These are phyloP conservation scores for Fraxinus excelsior DNA, from an alignment of 257 asterid genomes.

Conservation along the genomic window DNA sequence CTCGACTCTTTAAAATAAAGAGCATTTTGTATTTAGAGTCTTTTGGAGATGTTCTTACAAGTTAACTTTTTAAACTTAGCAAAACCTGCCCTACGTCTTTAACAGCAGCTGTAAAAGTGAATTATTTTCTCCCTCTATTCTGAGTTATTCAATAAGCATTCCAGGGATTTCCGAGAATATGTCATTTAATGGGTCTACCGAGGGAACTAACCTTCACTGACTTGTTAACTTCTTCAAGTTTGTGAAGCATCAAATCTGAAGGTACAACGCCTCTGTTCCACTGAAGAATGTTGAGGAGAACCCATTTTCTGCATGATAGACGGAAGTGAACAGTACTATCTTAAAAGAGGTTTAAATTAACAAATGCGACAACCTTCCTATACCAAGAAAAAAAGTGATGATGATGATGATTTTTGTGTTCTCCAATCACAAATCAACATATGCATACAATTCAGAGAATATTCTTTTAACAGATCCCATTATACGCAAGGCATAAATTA, in stretches of 20 bases:
- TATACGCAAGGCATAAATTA: neutral
- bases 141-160: neutral
- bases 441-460: neutral
- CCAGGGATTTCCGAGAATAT: too few relatives aligned
- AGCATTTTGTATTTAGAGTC: too few relatives aligned
- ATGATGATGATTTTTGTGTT: neutral
- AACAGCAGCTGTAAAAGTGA: too few relatives aligned
- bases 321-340: neutral
- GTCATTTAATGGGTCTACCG: neutral
- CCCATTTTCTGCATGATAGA: constrained; percentile 43
- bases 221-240: constrained; percentile 67
- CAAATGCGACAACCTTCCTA: neutral
- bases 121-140: too few relatives aligned
- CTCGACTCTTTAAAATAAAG: too few relatives aligned
- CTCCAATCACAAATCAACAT: neutral
- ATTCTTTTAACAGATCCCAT: neutral
- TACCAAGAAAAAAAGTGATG: neutral
- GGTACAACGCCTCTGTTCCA: constrained; percentile 46
- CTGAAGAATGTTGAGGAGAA: constrained; percentile 42
- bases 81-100: neutral
- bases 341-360: neutral
- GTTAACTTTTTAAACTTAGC: neutral
- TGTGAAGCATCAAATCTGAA: constrained; percentile 55
- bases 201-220: constrained; percentile 58
- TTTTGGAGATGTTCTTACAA: neutral